These are phyloP conservation scores for Tolypocladium tropicale DNA, from an alignment of 2,329 filamentous ascomycete genomes.

Conservation along the genomic window DNA sequence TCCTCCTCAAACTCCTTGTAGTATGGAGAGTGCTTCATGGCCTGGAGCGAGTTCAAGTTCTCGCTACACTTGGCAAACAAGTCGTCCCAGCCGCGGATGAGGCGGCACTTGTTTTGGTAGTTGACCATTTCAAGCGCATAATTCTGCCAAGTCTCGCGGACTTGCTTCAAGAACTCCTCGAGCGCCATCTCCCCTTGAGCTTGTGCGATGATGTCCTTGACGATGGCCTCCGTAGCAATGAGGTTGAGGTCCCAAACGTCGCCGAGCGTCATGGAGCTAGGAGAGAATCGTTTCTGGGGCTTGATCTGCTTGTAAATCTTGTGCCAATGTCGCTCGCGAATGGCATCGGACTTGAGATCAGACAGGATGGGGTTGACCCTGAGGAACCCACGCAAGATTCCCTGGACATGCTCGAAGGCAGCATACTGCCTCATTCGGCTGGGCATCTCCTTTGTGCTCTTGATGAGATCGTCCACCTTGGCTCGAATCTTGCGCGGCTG, in stretches of 20 bases:
- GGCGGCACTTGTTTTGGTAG: slow-evolving; percentile 95
- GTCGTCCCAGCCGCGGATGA: slow-evolving; percentile 97
- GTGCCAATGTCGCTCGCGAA: slow-evolving; percentile 92
- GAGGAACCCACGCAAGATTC: slow-evolving; percentile 73
- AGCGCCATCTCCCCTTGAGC: slow-evolving; percentile 97
- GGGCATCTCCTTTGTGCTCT: slow-evolving; percentile 99
- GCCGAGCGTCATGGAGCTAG: slow-evolving; percentile 89
- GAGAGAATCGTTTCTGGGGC: slow-evolving; percentile 87
- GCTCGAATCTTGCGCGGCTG: slow-evolving; percentile 87
- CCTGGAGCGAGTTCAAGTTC: slow-evolving; percentile 92
- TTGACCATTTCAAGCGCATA: slow-evolving; percentile 90
- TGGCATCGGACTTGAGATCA: slow-evolving; percentile 92
- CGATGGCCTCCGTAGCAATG: slow-evolving; percentile 72
- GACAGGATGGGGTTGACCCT: slow-evolving; percentile 84
- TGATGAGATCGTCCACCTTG: slow-evolving; percentile 83
- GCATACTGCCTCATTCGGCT: slow-evolving; percentile 98
- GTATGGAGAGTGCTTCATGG: slow-evolving; percentile 98
- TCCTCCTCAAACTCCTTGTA: slow-evolving; percentile 99
- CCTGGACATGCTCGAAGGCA: slow-evolving; percentile 98
- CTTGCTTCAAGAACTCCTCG: slow-evolving; percentile 93
- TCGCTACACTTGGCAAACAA: slow-evolving; percentile 98
- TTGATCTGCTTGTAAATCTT: slow-evolving; percentile 96
- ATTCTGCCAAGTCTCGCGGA: slow-evolving; percentile 93
- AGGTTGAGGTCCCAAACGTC: slow-evolving; percentile 98
- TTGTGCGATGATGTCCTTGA: slow-evolving; percentile 88